Conservation (phyloP, 495 filamentous ascomycete species). For the Hypoxylon subgilvum region DNA sequence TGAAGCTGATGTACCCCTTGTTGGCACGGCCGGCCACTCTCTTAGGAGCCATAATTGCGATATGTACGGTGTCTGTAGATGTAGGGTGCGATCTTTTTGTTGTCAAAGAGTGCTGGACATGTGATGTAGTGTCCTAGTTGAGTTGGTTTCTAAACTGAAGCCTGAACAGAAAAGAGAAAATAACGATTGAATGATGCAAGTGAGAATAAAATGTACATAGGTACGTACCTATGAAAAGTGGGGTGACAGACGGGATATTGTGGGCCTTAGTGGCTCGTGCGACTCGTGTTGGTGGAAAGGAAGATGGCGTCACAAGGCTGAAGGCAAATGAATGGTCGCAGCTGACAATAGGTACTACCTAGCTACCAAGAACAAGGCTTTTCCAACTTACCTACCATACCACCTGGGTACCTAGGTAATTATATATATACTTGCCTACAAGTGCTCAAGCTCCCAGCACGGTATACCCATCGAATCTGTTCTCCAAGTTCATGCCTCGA, state of each 20-base stretch:
- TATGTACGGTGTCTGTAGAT: constrained; percentile 1
- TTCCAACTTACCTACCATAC: too few relatives aligned
- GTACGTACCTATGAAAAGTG: constrained; percentile 1
- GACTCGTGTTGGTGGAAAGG: constrained; percentile 7
- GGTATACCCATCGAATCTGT: too few relatives aligned
- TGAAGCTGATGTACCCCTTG: constrained; percentile 50
- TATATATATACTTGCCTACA: background rate
- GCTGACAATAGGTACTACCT: too few relatives aligned
- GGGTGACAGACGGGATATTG: background rate
- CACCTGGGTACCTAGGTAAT: too few relatives aligned
- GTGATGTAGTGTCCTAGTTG: background rate
- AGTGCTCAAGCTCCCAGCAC: too few relatives aligned
- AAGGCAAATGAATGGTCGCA: constrained; percentile 2
- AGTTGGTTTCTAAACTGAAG: background rate
- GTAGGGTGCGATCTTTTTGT: background rate
- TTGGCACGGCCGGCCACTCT: constrained; percentile 40
- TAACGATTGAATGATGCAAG: too few relatives aligned
- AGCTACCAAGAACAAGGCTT: too few relatives aligned
- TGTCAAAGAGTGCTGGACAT: background rate
- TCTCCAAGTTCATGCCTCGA: constrained; percentile 5
- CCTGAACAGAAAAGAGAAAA: background rate
- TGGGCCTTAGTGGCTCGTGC: constrained; percentile 9
- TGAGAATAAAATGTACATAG: too few relatives aligned
- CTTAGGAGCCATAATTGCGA: constrained; percentile 48
- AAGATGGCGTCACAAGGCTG: constrained; percentile 26